Base-by-base conservation (phyloP, 768 basidiomycete genomes). In the Serendipita sp. region DNA sequence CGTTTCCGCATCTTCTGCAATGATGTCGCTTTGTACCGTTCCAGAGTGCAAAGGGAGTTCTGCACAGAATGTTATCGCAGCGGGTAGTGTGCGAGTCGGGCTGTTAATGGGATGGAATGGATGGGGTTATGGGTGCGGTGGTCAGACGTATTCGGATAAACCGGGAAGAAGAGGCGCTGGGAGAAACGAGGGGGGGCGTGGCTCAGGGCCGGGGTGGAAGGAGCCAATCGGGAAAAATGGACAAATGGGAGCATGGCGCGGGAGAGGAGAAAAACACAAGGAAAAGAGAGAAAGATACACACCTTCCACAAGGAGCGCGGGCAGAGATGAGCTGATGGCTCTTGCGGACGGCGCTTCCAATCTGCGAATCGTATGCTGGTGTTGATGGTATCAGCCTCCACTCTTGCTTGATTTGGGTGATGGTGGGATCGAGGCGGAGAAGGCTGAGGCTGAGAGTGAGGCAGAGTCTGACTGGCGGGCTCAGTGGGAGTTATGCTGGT, bases 1-100 rank as follows among this genome's bases (percentile, higher is more conserved):
- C 55, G 55, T 60, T 60, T 27, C 55, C 55, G n/a, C 55, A 60
- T 29, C 33, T 23, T 18, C 55, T 60, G 3, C 55, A 60, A 60
- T 60, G 55, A 34, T 60, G 55, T 4, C 55, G 55, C 29, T 31
- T 60, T 29, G 34, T 36, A 10, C 29, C 29, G n/a, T 37, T 34
- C 16, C 23, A 60, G 34, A 27, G 33, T n/a, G 55, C 16, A 60
- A 60, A 60, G 10, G 55, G 55, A 11, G 18, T 60, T 8, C 55
- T 3, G 33, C 55, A 60, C 10, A 36, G 18, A 10, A 60, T 37
- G 36, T 60, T 60, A 60, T 60, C 55, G 36, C 55, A 60, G 11
- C 16, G 29, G 0, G 29, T 31, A 0, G 55, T 34, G 31, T 60
- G 55, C n/a, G 55, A 60, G 33, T 60, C 55, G 27, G 55, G 55